These are phyloP conservation scores for Straminergon stramineum DNA, from an alignment of 225 moss, liverwort and hornwort species.

Conservation along the genomic window DNA sequence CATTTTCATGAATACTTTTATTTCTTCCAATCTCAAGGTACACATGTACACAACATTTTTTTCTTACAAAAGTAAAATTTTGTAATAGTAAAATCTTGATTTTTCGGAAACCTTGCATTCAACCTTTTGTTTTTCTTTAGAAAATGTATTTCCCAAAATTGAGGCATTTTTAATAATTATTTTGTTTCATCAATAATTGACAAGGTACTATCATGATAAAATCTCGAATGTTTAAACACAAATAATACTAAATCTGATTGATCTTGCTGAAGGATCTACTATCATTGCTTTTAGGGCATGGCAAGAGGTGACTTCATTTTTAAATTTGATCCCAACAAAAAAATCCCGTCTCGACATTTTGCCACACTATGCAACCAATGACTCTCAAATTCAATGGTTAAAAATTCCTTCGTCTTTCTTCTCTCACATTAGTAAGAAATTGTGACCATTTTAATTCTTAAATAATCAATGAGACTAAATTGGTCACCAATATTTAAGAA, in stretches of 20 bases:
- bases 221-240: not conserved
- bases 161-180: not conserved
- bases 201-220: not conserved
- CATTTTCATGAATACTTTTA: not conserved
- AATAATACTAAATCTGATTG: not conserved
- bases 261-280: fast-evolving
- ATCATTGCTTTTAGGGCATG: not conserved
- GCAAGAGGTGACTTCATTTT: not conserved
- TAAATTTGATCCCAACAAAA: not conserved
- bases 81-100: not conserved
- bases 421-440: not conserved
- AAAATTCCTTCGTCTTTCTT: not conserved
- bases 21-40: not conserved
- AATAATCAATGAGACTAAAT: not conserved
- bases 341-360: not conserved
- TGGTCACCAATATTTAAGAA: fast-evolving
- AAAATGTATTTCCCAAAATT: not conserved
- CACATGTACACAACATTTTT: too few relatives aligned
- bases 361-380: not conserved
- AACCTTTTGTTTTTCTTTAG: not conserved
- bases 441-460: not conserved
- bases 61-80: fast-evolving
- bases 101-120: not conserved
- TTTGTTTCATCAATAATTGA: not conserved
- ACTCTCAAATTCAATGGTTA: not conserved